Percentiles rank a stretch among this genome's conserved stretches.
Conservation (phyloP, 2,329 filamentous ascomycete genomes). For the Alternaria solani region DNA sequence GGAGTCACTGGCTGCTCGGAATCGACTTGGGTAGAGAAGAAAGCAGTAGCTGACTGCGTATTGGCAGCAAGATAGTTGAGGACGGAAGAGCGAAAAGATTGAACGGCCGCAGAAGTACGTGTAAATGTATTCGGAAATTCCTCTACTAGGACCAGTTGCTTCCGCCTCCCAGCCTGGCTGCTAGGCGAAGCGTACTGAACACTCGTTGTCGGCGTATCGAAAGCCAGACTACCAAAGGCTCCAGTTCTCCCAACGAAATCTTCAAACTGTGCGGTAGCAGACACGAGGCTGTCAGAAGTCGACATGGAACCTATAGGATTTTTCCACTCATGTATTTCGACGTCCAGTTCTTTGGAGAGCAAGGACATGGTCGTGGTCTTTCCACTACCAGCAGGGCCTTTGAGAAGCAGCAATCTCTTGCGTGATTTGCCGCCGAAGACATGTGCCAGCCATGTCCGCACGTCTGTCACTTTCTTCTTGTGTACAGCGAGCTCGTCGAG, state of each 20-base stretch:
- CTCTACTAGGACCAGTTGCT: constrained; percentile 58
- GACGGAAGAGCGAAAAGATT: constrained; percentile 73
- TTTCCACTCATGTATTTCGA: constrained; percentile 87
- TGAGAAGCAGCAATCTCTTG: constrained; percentile 82
- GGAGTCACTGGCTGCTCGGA: constrained; percentile 58
- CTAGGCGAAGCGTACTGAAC: constrained; percentile 21
- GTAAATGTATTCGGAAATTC: constrained; percentile 61
- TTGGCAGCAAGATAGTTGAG: constrained; percentile 76
- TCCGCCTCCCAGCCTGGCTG: constrained; percentile 32
- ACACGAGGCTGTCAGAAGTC: constrained; percentile 69
- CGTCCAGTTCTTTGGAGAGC: constrained; percentile 77
- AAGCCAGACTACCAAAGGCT: constrained; percentile 76
- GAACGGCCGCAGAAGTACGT: constrained; percentile 53
- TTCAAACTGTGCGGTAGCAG: constrained; percentile 82
- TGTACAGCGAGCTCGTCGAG: constrained; percentile 91
- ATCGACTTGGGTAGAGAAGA: constrained; percentile 45
- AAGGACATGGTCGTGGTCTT: constrained; percentile 89
- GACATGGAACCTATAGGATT: constrained; percentile 75
- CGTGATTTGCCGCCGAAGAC: constrained; percentile 68
- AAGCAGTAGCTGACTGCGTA: constrained; percentile 63
- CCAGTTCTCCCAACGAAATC: constrained; percentile 87
- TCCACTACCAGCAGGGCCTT: constrained; percentile 88
- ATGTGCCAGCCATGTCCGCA: constrained; percentile 80
- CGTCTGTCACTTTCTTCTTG: constrained; percentile 90
- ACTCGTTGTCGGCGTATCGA: constrained; percentile 39